Conservation (phyloP, 2,329 filamentous ascomycete species). For the Macrophomina pseudophaseolina region DNA sequence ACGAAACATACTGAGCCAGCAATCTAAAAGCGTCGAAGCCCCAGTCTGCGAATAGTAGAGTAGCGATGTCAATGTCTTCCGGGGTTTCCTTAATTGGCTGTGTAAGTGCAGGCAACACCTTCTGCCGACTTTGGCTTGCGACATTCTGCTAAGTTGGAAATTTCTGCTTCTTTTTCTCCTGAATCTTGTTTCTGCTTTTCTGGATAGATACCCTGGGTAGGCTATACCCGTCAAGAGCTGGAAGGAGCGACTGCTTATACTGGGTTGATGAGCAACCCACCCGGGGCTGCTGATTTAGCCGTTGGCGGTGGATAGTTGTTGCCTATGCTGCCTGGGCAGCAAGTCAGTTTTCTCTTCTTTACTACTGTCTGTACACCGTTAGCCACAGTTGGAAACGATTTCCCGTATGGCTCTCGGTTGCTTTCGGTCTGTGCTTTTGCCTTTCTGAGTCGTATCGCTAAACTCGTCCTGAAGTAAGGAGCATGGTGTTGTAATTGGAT, state of each 20-base stretch:
- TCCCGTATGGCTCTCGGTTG: not conserved
- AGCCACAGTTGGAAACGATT: constrained; percentile 10
- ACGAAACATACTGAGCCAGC: constrained; percentile 10
- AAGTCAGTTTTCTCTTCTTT: constrained; percentile 4
- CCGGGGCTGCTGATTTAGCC: not conserved
- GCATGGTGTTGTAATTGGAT: not conserved
- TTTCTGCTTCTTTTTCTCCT: constrained; percentile 3
- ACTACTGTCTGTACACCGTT: constrained; percentile 6
- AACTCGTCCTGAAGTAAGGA: not conserved
- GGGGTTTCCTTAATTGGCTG: too few species aligned
- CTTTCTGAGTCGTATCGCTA: not conserved
- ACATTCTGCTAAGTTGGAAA: not conserved
- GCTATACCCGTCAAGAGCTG: not conserved
- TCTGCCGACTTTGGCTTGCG: too few species aligned
- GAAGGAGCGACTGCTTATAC: not conserved
- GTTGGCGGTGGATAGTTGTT: not conserved
- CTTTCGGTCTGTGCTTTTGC: not conserved
- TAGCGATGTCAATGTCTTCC: too few species aligned
- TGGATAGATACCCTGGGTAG: constrained; percentile 17
- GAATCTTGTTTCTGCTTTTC: not conserved
- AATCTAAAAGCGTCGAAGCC: too few species aligned
- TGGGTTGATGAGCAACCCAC: not conserved
- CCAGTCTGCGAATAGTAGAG: too few species aligned
- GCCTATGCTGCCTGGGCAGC: constrained; percentile 7
- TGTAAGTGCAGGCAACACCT: too few species aligned